Evolutionary conservation across 345 rosid genomes (phyloP).

Genomic region (Diplotaxis tenuifolia): DNA sequence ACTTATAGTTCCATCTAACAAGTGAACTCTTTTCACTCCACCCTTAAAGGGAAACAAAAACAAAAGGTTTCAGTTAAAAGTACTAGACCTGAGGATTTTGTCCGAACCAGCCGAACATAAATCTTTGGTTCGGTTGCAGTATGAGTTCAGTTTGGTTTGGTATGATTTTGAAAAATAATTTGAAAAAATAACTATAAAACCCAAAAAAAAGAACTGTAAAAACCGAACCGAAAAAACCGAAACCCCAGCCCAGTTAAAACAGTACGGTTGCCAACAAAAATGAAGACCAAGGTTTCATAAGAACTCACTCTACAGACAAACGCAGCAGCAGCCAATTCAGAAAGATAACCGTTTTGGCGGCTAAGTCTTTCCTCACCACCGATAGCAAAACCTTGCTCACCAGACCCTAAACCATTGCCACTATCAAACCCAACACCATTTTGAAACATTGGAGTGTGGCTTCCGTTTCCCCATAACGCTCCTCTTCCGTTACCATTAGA

Average conservation of each 20-base stretch:
- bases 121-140: too few species aligned
- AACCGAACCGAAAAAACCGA: too few species aligned
- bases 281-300: not conserved
- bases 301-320: constrained; percentile 80
- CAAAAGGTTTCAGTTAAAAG: not conserved
- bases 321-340: constrained; percentile 97
- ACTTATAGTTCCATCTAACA: constrained; percentile 85
- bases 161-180: too few species aligned
- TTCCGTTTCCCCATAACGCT: constrained; percentile 33
- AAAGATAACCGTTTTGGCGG: constrained; percentile 70
- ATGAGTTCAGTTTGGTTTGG: too few species aligned
- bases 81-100: too few species aligned
- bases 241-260: too few species aligned
- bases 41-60: constrained; percentile 46
- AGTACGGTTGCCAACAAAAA: not conserved
- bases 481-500: constrained; percentile 17
- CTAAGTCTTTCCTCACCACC: constrained; percentile 89
- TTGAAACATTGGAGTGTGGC: constrained; percentile 49
- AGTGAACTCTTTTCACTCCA: constrained; percentile 96
- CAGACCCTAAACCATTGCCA: constrained; percentile 73
- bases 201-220: too few species aligned
- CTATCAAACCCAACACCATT: constrained; percentile 91
- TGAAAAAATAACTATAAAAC: too few species aligned
- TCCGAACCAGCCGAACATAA: too few species aligned
- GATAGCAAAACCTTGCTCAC: constrained; percentile 95